phyloP scores from a whole-genome alignment of 176 grass and related monocot genomes.

The Tillandsia fasciculata region DNA sequence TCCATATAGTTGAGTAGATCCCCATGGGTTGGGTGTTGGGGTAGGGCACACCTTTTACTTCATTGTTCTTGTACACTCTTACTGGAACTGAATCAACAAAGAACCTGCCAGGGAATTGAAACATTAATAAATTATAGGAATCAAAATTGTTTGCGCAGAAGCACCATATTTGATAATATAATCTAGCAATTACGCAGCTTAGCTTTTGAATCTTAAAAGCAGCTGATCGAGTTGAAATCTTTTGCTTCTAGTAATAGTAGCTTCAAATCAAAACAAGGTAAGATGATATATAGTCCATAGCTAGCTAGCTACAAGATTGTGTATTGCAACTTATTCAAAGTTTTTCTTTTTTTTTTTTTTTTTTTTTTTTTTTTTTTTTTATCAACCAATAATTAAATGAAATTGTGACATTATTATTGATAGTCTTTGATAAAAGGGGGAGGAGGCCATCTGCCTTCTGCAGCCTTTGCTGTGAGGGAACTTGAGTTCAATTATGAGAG shows the following conservation, averaged over 20 bases:
- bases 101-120: neutral
- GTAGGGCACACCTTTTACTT: constrained; percentile 8
- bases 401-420: too few species aligned
- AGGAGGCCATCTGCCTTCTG: neutral
- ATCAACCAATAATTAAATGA: too few species aligned
- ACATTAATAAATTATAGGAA: neutral
- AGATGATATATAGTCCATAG: too few species aligned
- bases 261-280: too few species aligned
- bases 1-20: constrained; percentile 20
- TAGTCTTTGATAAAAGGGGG: neutral
- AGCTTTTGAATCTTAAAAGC: neutral
- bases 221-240: too few species aligned
- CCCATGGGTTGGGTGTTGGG: constrained; percentile 18
- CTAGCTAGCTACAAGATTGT: too few species aligned
- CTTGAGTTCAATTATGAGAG: neutral
- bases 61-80: constrained; percentile 26
- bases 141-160: neutral
- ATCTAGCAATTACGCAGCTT: too few species aligned
- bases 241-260: too few species aligned
- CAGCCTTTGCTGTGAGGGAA: neutral
- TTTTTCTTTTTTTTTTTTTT: too few species aligned
- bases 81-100: constrained; percentile 16
- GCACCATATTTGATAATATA: neutral
- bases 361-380: too few species aligned
- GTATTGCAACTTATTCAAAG: too few species aligned